Evolutionary conservation across 2,329 filamentous ascomycete genomes (phyloP), one percentile per base, ranked within the genome.

Genomic region (Calonectria pteridis): DNA sequence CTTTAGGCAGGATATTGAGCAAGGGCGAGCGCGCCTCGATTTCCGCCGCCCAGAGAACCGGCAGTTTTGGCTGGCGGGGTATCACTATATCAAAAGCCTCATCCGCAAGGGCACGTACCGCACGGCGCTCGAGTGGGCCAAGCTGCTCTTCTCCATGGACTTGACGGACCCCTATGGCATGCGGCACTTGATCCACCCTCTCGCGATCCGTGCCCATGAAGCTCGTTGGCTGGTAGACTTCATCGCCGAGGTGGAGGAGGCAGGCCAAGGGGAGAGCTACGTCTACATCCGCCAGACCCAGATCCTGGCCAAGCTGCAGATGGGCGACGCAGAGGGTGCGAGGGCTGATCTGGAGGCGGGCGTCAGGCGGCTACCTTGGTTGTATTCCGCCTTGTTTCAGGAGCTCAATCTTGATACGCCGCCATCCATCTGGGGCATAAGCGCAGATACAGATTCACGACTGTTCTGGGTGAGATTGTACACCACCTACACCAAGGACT

Each of bases 91-190:
- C 79, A 91, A 91, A 78, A 97, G 95, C 77, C 88, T 99, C 28
- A 90, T 95, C 20, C 93, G 95, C 85, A 96, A 97, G 79, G 95
- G 96, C n/a, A 98, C 96, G 1, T 98, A 95, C 88, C 91, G 95
- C 59, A 98, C 97, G 0, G 95, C 95, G 0, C 92, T 98, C 62
- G 97, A 98, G 84, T 99, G 97, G 96, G 91, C 94, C 9, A 98
- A 97, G 85, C 86, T 98, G 7, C 87, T 98, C 13, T 88, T 97
- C 35, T 91, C 93, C 72, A 85, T 98, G 72, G 91, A 95, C 77
- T 92, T 92, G 62, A 86, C 88, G 5, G 97, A 99, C 81, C 95
- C 95, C 0, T 98, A 98, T 80, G 94, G 92, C 59, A 91, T 98
- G 81, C 89, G 93, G 73, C 90, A 98, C 69, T 90, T 95, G 75